A percentile compares a stretch with the other conserved stretches of the same genome.
Conservation (phyloP, 2,329 filamentous ascomycete species). For the Talaromyces sp. region DNA sequence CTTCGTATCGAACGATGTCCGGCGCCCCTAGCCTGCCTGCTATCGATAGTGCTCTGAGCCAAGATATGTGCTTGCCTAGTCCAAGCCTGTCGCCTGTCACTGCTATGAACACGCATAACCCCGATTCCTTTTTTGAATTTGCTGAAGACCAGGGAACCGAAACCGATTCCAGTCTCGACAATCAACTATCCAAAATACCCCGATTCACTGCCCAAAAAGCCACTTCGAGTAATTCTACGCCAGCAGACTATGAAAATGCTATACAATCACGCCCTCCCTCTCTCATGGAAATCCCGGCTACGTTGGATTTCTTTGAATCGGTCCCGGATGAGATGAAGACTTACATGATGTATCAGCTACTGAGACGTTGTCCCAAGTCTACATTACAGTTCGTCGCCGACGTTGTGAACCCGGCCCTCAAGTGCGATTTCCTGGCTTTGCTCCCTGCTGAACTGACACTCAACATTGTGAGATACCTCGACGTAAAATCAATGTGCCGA, state of each 20-base stretch:
- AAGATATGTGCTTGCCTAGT: slow-evolving; percentile 90
- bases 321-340: slow-evolving; percentile 89
- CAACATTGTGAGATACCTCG: slow-evolving; percentile 80
- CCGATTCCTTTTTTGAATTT: slow-evolving; percentile 38
- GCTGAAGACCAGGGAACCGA: slow-evolving; percentile 34
- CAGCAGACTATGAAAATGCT: slow-evolving; percentile 13
- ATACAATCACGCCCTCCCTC: slow-evolving; percentile 29
- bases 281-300: slow-evolving; percentile 72
- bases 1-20: slow-evolving; percentile 13
- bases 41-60: slow-evolving; percentile 65
- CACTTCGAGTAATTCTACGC: not conserved
- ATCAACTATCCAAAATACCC: slow-evolving; percentile 23
- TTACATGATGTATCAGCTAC: slow-evolving; percentile 93
- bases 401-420: slow-evolving; percentile 86
- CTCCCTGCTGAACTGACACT: slow-evolving; percentile 82
- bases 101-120: slow-evolving; percentile 56
- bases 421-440: slow-evolving; percentile 83
- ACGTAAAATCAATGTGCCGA: slow-evolving; percentile 77
- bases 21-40: slow-evolving; percentile 34
- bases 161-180: slow-evolving; percentile 39
- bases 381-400: slow-evolving; percentile 85
- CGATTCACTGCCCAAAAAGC: slow-evolving; percentile 17
- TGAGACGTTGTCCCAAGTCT: slow-evolving; percentile 79
- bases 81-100: slow-evolving; percentile 88
- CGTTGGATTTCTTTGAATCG: slow-evolving; percentile 84